phyloP scores from a whole-genome alignment of 2,329 filamentous ascomycete genomes.

The Penicillium sumatraense region DNA sequence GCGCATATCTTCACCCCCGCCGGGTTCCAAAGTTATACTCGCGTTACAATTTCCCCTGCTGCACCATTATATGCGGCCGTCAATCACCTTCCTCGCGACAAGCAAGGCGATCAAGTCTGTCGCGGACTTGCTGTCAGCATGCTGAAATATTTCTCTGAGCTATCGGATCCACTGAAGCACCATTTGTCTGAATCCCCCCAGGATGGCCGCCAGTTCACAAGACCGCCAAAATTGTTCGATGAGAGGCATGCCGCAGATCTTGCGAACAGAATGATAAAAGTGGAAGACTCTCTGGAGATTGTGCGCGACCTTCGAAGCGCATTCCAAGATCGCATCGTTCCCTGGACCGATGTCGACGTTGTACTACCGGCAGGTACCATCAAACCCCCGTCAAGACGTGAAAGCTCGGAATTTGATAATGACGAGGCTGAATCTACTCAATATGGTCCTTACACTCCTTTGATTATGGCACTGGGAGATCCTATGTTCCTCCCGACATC shows the following conservation, averaged over 20 bases:
- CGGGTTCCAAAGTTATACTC: slow-evolving; percentile 86
- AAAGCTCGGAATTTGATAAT: slow-evolving; percentile 58
- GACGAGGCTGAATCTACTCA: slow-evolving; percentile 50
- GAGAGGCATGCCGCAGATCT: slow-evolving; percentile 93
- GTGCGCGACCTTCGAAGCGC: slow-evolving; percentile 74
- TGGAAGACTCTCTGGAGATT: slow-evolving; percentile 76
- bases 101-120: slow-evolving; percentile 93
- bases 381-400: slow-evolving; percentile 62
- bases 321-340: slow-evolving; percentile 78
- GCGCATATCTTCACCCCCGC: slow-evolving; percentile 89
- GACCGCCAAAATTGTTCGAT: slow-evolving; percentile 74
- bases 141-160: slow-evolving; percentile 90
- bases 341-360: slow-evolving; percentile 85
- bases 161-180: slow-evolving; percentile 76
- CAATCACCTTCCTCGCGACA: slow-evolving; percentile 85
- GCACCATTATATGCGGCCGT: slow-evolving; percentile 91
- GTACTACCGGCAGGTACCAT: slow-evolving; percentile 81
- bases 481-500: slow-evolving; percentile 86
- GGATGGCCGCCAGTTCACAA: slow-evolving; percentile 61
- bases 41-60: slow-evolving; percentile 90
- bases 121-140: slow-evolving; percentile 89
- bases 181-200: slow-evolving; percentile 64
- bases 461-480: slow-evolving; percentile 81
- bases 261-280: slow-evolving; percentile 79
- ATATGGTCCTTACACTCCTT: slow-evolving; percentile 76